Base-by-base conservation (phyloP, 2,329 filamentous ascomycete genomes). In the Talaromyces atroroseus region DNA sequence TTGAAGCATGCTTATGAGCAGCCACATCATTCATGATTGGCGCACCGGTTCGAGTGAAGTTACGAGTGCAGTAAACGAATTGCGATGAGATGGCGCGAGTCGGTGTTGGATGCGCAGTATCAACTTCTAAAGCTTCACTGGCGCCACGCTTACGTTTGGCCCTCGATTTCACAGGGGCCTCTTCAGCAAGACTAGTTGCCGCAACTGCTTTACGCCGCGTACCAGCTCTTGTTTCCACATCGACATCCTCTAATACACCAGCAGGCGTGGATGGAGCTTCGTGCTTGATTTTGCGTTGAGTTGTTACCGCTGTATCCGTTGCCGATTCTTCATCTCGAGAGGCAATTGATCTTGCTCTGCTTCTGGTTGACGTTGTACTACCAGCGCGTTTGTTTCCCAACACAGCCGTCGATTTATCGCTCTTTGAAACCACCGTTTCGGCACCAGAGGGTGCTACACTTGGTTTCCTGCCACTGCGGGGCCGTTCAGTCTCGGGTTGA, bases 1-100 rank as follows among this genome's bases (percentile, higher is more conserved):
- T 89, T 62, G 89, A 90, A 47, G 88, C 89, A 63, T 88, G 83
- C 34, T 88, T 86, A 68, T 92, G 88, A 53, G 85, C 87, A 23
- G 84, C 83, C 58, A 92, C 88, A 64, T 90, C 85, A 66, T 91
- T 88, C 61, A 92, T 78, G 12, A 89, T 85, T 4, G 86, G 86
- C 3, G 82, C 82, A 32, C 85, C 87, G 14, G 90, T 88, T 62
- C 87, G 85, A 36, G 86, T 82, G 59, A 78, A 78, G 26, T 75
- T 77, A 44, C 73, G 74, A 7, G 74, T 71, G 32, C 73, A 74
- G 44, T 74, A 64, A 36, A 76, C 69, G 60, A 74, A 73, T 34
- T 69, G 67, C 18, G 67, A 62, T 2, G 66, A 61, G 38, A 71
- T 67, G 4, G 63, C 60, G 29, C 64, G 70, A 29, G 60, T 66